Base-by-base conservation (phyloP, 192 early-diverging fungal species). In the Coemansia aciculifera region DNA sequence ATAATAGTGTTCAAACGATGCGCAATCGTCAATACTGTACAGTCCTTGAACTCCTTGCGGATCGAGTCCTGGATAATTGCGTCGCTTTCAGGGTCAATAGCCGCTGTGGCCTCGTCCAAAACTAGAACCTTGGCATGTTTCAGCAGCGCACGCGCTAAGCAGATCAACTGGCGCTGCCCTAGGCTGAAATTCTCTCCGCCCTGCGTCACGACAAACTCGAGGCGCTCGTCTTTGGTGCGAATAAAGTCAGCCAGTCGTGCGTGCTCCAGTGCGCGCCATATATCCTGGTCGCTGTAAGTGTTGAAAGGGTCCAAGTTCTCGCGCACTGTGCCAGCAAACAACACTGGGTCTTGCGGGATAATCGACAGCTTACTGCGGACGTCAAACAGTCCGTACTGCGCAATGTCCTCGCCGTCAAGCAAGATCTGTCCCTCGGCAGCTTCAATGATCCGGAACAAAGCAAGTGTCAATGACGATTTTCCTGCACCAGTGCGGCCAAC, bases 31-130 rank as follows among this genome's bases (percentile, higher is more conserved):
- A 93, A 66, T 4, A 93, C 89, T 1, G 92, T 94, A 78, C 89
- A 92, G 46, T 90, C 70, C 23, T 69, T 65, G 63, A 94, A 92
- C 66, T 93, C 87, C 13, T 73, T 59, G 54, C 91, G 86, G 57
- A 94, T 92, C 17, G 89, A 90, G 32, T 86, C 75, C 67, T 94
- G 92, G 61, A 94, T 92, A 27, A 89, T 81, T 1, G 77, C 68
- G 74, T 93, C 92, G 10, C 76, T 88, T 39, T 78, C 74, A 17
- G 72, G 65, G 65, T 89, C 84, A 62, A 89, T 79, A 9, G 88
- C 84, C 9, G 94, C 93, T 1, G 93, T 94, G 5, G 93, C 94
- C 64, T 97, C 94, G 77, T 96, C 95, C 32, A 97, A 68, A 3
- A 92, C 71, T 8, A 91, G 77, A 13, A 93, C 84, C 54, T 85